These are phyloP conservation scores for Candida loeiensis DNA, from an alignment of 805 yeast species.

Conservation along the genomic window DNA sequence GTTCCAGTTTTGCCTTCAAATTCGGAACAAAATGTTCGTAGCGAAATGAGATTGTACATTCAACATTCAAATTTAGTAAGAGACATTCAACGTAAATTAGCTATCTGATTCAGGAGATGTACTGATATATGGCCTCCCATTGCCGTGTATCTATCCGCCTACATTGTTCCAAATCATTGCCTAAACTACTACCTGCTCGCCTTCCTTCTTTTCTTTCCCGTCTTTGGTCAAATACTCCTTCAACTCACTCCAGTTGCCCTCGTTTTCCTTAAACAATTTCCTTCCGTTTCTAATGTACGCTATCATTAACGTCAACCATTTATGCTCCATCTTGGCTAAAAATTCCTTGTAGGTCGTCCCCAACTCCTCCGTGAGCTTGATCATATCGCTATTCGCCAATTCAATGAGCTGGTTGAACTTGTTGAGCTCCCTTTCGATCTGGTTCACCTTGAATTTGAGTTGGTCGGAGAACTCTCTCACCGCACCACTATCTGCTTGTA, in stretches of 20 bases:
- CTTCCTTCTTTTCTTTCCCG: neutral
- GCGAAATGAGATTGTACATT: too few relatives aligned
- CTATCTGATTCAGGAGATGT: too few relatives aligned
- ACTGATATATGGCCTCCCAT: too few relatives aligned
- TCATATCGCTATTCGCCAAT: constrained; percentile 41
- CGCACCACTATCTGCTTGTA: constrained; percentile 6
- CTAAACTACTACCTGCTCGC: neutral
- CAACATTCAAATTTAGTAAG: too few relatives aligned
- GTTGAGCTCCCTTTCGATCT: constrained; percentile 38
- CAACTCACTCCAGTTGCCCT: constrained; percentile 33
- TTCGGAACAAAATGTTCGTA: too few relatives aligned
- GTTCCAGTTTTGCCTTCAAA: constrained; percentile 3
- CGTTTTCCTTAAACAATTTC: constrained; percentile 28
- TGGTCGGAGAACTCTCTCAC: constrained; percentile 12
- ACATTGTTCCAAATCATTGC: neutral
- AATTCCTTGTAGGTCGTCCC: constrained; percentile 37
- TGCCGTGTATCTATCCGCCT: too few relatives aligned
- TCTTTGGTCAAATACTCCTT: constrained; percentile 15
- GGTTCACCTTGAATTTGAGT: constrained; percentile 28
- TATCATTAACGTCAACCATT: constrained; percentile 38
- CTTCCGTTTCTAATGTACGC: constrained; percentile 34
- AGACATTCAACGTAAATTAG: too few relatives aligned
- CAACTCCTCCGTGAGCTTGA: constrained; percentile 41
- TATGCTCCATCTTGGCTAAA: constrained; percentile 37
- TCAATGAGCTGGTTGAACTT: constrained; percentile 49